Evolutionary conservation across 1,284 basidiomycete species (phyloP).

Genomic region (Cronartium ribicola): DNA sequence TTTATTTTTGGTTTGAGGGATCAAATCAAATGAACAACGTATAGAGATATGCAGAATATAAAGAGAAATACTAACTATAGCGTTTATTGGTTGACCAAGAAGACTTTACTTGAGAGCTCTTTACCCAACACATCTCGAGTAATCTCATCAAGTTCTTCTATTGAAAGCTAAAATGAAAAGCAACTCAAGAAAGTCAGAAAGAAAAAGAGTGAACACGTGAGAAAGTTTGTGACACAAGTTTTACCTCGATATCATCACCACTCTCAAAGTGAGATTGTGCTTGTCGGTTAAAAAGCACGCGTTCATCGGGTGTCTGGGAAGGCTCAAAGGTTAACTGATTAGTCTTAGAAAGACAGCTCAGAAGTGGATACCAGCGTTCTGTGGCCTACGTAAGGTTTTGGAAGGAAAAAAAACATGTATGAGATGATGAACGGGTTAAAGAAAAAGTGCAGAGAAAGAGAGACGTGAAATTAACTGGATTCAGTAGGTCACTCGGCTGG

Average conservation of each 20-base stretch:
- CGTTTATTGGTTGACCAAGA: too few relatives aligned
- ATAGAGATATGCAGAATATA: too few relatives aligned
- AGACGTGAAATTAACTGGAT: slow-evolving; percentile 62
- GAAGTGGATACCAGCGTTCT: not conserved
- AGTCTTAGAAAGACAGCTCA: not conserved
- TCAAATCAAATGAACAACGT: too few relatives aligned
- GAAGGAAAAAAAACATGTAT: not conserved
- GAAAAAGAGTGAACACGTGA: not conserved
- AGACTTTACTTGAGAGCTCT: not conserved
- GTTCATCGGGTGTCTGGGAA: not conserved
- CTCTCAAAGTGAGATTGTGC: not conserved
- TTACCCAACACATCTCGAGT: not conserved
- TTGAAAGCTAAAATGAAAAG: not conserved
- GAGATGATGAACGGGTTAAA: not conserved
- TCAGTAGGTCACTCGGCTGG: slow-evolving; percentile 75
- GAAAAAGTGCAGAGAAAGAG: not conserved
- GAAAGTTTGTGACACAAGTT: not conserved
- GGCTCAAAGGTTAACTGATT: not conserved
- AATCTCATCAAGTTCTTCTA: not conserved
- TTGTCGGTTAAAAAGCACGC: not conserved
- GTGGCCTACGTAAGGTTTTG: not conserved
- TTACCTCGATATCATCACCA: not conserved
- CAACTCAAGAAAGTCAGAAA: not conserved
- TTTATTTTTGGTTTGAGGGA: too few relatives aligned
- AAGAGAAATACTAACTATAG: too few relatives aligned